phyloP scores from a whole-genome alignment of 2,329 filamentous ascomycete genomes.

The Pseudogymnoascus sp. region DNA sequence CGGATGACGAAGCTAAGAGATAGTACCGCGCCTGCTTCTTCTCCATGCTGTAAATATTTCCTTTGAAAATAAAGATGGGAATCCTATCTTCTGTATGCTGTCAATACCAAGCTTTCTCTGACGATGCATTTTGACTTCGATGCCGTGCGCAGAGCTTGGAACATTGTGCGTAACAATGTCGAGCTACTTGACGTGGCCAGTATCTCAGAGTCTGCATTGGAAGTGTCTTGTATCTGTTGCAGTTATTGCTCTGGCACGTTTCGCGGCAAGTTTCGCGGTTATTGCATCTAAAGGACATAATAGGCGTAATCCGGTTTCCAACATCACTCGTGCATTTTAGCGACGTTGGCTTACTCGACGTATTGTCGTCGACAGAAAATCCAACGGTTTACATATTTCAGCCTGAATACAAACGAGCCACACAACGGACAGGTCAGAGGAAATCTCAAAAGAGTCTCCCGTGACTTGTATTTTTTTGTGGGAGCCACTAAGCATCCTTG shows the following conservation, averaged over 20 bases:
- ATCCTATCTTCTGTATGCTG: not conserved
- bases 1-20: not conserved
- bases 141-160: not conserved
- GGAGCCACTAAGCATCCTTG: slow-evolving; percentile 1
- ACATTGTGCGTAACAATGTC: not conserved
- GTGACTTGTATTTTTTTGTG: not conserved
- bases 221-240: not conserved
- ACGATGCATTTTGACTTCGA: not conserved
- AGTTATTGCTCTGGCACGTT: not conserved
- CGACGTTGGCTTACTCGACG: not conserved
- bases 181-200: not conserved
- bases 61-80: not conserved
- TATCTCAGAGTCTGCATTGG: not conserved
- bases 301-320: not conserved
- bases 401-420: not conserved
- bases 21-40: not conserved
- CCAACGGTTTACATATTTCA: not conserved
- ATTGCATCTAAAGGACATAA: not conserved
- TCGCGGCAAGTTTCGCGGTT: not conserved
- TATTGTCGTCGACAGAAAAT: not conserved
- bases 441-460: not conserved
- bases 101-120: not conserved
- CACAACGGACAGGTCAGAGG: not conserved
- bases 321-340: not conserved
- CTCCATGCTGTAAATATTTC: not conserved